Conservation (phyloP, 352 stramenopile species). For the Phytopythium vexans region DNA sequence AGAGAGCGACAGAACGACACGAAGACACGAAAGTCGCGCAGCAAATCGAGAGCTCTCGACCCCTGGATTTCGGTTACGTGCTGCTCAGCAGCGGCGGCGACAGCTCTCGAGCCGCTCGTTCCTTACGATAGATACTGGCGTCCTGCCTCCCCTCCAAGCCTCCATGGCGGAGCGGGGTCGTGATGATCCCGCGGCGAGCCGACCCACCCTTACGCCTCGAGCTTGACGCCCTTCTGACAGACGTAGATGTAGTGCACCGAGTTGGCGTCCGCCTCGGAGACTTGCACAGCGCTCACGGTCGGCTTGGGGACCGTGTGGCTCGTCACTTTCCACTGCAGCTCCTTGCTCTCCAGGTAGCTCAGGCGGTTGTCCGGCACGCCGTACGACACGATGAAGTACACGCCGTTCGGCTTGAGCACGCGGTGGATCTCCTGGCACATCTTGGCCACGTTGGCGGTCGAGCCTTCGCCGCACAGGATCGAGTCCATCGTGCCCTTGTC, state of each 20-base stretch:
- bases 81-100: too few relatives aligned
- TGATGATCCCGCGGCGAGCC: too few relatives aligned
- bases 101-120: too few relatives aligned
- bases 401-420: conserved; percentile 93
- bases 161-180: too few relatives aligned
- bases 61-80: too few relatives aligned
- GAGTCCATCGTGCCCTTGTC: conserved; percentile 96
- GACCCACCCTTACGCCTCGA: conserved; percentile 11
- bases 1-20: too few relatives aligned
- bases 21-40: too few relatives aligned
- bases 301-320: conserved; percentile 96
- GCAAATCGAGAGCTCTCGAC: too few relatives aligned
- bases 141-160: too few relatives aligned
- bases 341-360: conserved; percentile 95
- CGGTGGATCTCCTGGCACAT: conserved; percentile 94
- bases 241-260: conserved; percentile 97
- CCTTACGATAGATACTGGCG: too few relatives aligned
- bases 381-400: conserved; percentile 96
- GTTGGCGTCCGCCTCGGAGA: conserved; percentile 92
- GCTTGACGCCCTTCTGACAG: conserved; percentile 88
- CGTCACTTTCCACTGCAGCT: conserved; percentile 93
- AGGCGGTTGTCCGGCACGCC: conserved; percentile 95
- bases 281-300: conserved; percentile 91
- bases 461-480: conserved; percentile 94
- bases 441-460: conserved; percentile 93